Percentiles rank a stretch among this genome's conserved stretches.
These are phyloP conservation scores for Diversispora epigaea DNA, from an alignment of 192 early-diverging fungal species.

Conservation along the genomic window DNA sequence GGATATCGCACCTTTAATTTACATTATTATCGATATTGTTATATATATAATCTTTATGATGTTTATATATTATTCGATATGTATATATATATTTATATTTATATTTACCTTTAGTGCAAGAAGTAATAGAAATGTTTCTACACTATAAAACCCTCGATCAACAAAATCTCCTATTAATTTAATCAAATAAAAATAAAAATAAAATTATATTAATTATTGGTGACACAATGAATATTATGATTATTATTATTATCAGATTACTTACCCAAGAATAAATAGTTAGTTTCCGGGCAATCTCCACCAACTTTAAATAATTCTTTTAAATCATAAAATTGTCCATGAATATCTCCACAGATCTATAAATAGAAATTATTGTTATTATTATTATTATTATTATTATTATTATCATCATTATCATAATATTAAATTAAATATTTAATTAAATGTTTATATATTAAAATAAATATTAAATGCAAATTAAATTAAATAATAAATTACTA, in stretches of 20 bases:
- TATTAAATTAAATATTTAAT: too few relatives aligned
- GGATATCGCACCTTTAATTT: slow-evolving; percentile 88
- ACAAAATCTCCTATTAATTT: slow-evolving; percentile 98
- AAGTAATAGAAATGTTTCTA: slow-evolving; percentile 96
- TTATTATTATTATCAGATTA: slow-evolving; percentile 1
- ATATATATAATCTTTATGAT: too few relatives aligned
- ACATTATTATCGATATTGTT: too few relatives aligned
- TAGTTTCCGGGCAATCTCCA: slow-evolving; percentile 83
- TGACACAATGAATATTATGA: not conserved
- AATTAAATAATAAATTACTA: too few relatives aligned
- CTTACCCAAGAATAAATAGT: slow-evolving; percentile 91
- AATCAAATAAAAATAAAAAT: slow-evolving; percentile 81
- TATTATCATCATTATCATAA: too few relatives aligned
- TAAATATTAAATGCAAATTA: too few relatives aligned
- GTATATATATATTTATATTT: slow-evolving; percentile 90
- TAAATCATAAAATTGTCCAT: slow-evolving; percentile 95
- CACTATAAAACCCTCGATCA: slow-evolving; percentile 93
- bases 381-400: too few relatives aligned
- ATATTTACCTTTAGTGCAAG: slow-evolving; percentile 90
- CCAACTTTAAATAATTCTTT: slow-evolving; percentile 98
- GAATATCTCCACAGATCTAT: slow-evolving; percentile 97
- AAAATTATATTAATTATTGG: not conserved
- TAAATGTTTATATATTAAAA: too few relatives aligned
- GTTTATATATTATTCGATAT: slow-evolving; percentile 48
- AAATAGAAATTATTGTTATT: too few relatives aligned